A percentile compares a stretch with the other conserved stretches of the same genome.
Conservation (phyloP, 768 basidiomycete genomes). For the Coprinopsis sp. region DNA sequence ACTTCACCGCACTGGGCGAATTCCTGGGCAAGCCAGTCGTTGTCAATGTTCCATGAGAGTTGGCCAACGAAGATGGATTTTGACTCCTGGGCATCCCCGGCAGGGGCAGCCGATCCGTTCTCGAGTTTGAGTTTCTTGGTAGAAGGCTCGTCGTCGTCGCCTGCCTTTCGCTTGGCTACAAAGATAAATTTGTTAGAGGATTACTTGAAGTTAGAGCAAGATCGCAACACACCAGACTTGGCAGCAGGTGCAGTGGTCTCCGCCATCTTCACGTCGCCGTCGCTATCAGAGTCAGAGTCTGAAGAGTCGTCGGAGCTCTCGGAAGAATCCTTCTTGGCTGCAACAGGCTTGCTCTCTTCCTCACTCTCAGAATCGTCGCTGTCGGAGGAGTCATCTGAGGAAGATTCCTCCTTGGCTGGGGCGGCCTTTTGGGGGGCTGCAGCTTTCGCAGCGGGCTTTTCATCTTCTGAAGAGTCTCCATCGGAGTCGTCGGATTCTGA, state of each 20-base stretch:
- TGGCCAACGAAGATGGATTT: slow-evolving; percentile 87
- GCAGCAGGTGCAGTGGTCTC: slow-evolving; percentile 34
- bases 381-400: slow-evolving; percentile 20
- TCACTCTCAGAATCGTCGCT: slow-evolving; percentile 24
- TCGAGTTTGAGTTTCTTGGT: slow-evolving; percentile 81
- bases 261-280: slow-evolving; percentile 56
- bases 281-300: slow-evolving; percentile 23
- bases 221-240: slow-evolving; percentile 30
- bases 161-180: slow-evolving; percentile 79
- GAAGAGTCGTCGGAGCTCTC: slow-evolving; percentile 15
- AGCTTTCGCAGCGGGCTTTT: slow-evolving; percentile 17
- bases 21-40: slow-evolving; percentile 89
- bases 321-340: slow-evolving; percentile 26
- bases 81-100: slow-evolving; percentile 41
- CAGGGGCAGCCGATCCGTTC: slow-evolving; percentile 48
- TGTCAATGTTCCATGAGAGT: slow-evolving; percentile 95
- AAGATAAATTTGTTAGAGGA: slow-evolving; percentile 7
- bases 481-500: slow-evolving; percentile 14
- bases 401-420: slow-evolving; percentile 21
- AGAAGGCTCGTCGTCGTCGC: slow-evolving; percentile 50
- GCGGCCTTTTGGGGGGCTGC: slow-evolving; percentile 18
- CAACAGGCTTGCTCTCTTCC: slow-evolving; percentile 17
- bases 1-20: slow-evolving; percentile 89
- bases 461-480: slow-evolving; percentile 18
- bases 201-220: background rate